Conservation (phyloP, 371 early-diverging fungal genomes). For the Rhizopus delemar region DNA sequence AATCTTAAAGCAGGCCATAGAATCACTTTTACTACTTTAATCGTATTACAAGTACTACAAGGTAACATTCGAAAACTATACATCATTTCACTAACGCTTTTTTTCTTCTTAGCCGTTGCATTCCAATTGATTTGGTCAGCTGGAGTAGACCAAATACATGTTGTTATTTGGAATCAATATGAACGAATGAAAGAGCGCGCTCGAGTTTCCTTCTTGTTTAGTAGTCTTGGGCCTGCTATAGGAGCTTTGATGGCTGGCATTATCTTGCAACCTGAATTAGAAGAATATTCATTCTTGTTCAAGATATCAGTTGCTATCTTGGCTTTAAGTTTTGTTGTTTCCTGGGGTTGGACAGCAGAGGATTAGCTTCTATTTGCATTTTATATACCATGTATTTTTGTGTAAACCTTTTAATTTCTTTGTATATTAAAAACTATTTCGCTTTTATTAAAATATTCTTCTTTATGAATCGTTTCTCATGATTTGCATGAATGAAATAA, state of each 20-base stretch:
- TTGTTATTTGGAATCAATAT: constrained; percentile 31
- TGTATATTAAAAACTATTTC: no score
- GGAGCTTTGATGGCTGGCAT: constrained; percentile 32
- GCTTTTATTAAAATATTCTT: no score
- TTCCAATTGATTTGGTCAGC: constrained; percentile 39
- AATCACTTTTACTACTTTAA: constrained; percentile 11
- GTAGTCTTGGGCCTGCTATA: constrained; percentile 38
- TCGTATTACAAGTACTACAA: constrained; percentile 26
- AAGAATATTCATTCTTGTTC: constrained; percentile 29
- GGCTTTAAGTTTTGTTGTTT: constrained; percentile 38
- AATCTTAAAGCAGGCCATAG: constrained; percentile 21
- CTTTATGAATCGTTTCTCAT: no score
- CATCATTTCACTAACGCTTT: background rate
- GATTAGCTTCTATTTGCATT: constrained; percentile 13
- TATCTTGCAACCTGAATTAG: constrained; percentile 20
- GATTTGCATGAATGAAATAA: no score
- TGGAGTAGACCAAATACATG: constrained; percentile 29
- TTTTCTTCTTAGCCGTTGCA: constrained; percentile 18
- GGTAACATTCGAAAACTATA: constrained; percentile 11
- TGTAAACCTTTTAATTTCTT: no score
- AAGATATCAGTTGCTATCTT: constrained; percentile 30
- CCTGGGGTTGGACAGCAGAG: constrained; percentile 47
- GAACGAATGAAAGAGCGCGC: constrained; percentile 36
- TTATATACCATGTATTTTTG: no score
- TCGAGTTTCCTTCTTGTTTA: constrained; percentile 32